Conservation (phyloP, 345 rosid species). For the Eucalyptus leucophloia region DNA sequence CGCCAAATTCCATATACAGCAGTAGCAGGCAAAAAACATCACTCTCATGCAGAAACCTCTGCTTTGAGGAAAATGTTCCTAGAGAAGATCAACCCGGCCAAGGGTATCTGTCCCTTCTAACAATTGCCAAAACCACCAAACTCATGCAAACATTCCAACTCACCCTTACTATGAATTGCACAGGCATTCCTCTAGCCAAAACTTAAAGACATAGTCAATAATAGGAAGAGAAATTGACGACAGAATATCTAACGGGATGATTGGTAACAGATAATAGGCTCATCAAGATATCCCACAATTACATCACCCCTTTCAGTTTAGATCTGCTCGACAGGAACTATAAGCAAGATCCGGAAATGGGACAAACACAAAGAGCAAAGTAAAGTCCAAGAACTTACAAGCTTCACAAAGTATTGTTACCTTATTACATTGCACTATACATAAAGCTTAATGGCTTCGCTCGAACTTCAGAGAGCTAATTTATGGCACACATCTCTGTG, state of each 20-base stretch:
- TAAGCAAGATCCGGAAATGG: background rate
- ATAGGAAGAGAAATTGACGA: background rate
- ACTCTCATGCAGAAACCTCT: background rate
- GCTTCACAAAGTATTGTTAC: background rate
- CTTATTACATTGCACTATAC: background rate
- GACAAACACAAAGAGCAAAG: background rate
- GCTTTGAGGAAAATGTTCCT: background rate
- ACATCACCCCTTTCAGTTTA: background rate
- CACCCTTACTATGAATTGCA: background rate
- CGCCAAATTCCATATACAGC: background rate
- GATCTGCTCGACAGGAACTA: background rate
- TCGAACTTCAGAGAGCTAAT: background rate
- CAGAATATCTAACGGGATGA: background rate
- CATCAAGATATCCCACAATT: background rate
- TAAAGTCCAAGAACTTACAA: background rate
- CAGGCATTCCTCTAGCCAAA: background rate
- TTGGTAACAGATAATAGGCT: background rate
- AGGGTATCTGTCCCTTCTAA: background rate
- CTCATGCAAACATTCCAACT: background rate
- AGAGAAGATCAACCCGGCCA: background rate
- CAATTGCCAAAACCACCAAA: background rate
- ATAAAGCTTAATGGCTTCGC: background rate
- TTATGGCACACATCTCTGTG: background rate
- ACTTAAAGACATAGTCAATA: background rate
- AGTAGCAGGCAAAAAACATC: background rate